Evolutionary conservation across 805 yeast genomes (phyloP).

Genomic region (Lachancea fermentati): DNA sequence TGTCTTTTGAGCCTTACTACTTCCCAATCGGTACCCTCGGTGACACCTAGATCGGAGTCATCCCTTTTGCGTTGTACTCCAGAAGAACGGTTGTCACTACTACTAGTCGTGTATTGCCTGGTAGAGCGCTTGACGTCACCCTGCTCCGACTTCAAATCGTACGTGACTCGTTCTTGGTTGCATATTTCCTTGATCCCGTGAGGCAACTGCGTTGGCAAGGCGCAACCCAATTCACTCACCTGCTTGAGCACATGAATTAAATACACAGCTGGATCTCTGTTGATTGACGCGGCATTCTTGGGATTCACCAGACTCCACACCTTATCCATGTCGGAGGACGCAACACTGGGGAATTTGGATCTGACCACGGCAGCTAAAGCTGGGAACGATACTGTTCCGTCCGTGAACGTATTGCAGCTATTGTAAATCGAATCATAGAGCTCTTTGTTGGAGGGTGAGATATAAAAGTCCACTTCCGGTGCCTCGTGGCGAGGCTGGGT

Average conservation of each 20-base stretch:
- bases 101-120: too few species aligned
- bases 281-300: constrained; percentile 77
- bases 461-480: constrained; percentile 83
- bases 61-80: constrained; percentile 26
- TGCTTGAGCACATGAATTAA: constrained; percentile 89
- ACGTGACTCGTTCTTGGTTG: constrained; percentile 75
- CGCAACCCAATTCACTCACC: constrained; percentile 68
- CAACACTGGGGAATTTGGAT: constrained; percentile 61
- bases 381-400: constrained; percentile 78
- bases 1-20: constrained; percentile 78
- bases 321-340: constrained; percentile 75
- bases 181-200: constrained; percentile 86
- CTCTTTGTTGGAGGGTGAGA: constrained; percentile 77
- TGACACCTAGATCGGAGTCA: constrained; percentile 69
- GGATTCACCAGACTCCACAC: constrained; percentile 98
- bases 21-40: constrained; percentile 86
- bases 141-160: constrained; percentile 54
- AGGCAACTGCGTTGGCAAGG: constrained; percentile 94
- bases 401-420: constrained; percentile 48
- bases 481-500: too few species aligned
- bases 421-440: constrained; percentile 76
- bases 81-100: constrained; percentile 14
- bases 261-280: constrained; percentile 86
- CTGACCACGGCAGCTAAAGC: constrained; percentile 60
- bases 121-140: constrained; percentile 33